These are phyloP conservation scores for Calocybe gambosa DNA, from an alignment of 1,284 basidiomycete species.

Conservation along the genomic window DNA sequence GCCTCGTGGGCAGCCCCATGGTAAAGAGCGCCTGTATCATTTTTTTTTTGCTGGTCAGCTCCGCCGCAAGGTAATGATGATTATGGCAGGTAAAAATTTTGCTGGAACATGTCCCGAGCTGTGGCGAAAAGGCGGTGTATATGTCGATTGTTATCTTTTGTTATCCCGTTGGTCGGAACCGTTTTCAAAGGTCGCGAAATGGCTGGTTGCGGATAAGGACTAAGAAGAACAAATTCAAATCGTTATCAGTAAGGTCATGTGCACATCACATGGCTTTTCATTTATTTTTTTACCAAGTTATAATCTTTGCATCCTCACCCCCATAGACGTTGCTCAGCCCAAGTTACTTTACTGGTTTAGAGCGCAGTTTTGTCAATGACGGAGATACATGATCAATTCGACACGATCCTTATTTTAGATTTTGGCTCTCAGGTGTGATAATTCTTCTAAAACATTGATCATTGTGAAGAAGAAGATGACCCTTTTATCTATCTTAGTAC, in stretches of 20 bases:
- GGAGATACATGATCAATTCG: conserved; percentile 93
- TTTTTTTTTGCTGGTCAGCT: neutral
- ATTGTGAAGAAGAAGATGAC: neutral
- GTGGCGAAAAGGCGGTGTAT: neutral
- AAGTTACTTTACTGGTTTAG: neutral
- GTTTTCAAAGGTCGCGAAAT: neutral
- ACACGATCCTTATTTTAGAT: conserved; percentile 95
- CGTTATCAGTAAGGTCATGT: neutral
- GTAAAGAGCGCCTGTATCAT: neutral
- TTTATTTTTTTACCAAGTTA: neutral
- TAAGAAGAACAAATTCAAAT: neutral
- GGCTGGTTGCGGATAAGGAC: no score
- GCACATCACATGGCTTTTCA: neutral
- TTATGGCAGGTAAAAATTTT: neutral
- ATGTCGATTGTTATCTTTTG: neutral
- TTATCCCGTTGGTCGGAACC: neutral
- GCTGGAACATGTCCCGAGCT: neutral
- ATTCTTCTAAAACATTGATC: neutral
- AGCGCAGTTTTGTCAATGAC: conserved; percentile 39
- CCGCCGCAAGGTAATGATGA: neutral
- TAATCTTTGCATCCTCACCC: neutral
- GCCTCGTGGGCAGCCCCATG: neutral
- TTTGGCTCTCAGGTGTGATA: conserved; percentile 88
- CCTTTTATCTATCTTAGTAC: conserved; percentile 52
- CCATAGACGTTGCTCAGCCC: neutral